Base-by-base conservation (phyloP, 2,329 filamentous ascomycete species). In the Venturia pyrina region DNA sequence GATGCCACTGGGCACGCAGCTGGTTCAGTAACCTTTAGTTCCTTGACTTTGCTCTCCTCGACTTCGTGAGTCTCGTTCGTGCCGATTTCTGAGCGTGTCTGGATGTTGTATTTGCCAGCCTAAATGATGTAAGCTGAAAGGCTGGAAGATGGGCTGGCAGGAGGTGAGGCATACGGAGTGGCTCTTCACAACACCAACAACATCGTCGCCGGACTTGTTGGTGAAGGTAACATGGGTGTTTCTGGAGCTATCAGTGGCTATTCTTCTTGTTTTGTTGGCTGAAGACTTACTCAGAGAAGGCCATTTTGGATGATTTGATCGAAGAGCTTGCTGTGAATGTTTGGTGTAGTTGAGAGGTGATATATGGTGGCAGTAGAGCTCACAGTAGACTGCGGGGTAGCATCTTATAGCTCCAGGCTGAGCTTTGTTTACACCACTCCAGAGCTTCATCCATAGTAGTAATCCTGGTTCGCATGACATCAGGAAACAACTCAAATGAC, bases 171-270 rank as follows among this genome's bases (percentile, higher is more conserved):
- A 32, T 66, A 67, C 66, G 8, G n/a, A 40, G 64, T 57, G 46
- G 53, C 66, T 34, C 37, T 67, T 67, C 7, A 67, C 66, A 32
- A 67, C 59, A 19, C 63, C 66, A 46, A 67, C 66, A 56, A 67
- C 66, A 63, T 67, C 66, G 34, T 67, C 66, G 40, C 66, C 66
- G 24, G 66, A 40, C 37, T 32, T 28, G 64, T 67, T 67, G 50
- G 66, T 67, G 64, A 67, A 67, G 41, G 66, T 67, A 37, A 67
- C 66, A 41, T 67, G 66, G 34, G 66, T 67, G 66, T 67, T 67
- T 21, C 66, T 67, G 32, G 5, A 34, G 50, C 21, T 43, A 59
- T 62, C 17, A 63, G 56, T 37, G 13, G 24, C 46, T 11, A 37
- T 3, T 5, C 4, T 8, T 15, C 4, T 44, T 24, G 13, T 2